Evolutionary conservation across 2,329 filamentous ascomycete genomes (phyloP).

Genomic region (Monosporascus sp.): DNA sequence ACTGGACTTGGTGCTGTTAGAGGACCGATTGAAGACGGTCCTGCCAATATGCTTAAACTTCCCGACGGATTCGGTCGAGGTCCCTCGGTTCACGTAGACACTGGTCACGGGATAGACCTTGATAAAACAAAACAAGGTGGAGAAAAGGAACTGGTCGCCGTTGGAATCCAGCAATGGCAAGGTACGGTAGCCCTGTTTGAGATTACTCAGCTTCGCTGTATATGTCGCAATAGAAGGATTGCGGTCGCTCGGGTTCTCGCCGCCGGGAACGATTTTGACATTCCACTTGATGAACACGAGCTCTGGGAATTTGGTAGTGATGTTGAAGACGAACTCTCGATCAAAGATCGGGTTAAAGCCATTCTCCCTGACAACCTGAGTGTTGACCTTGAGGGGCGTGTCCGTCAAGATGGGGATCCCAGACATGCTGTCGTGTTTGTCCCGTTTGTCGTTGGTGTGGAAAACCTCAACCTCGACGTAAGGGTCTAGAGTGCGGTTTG

Average conservation of each 20-base stretch:
- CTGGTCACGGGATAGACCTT: conserved; percentile 57
- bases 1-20: conserved; percentile 46
- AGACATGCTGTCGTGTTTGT: conserved; percentile 73
- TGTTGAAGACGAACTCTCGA: conserved; percentile 69
- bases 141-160: conserved; percentile 91
- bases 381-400: conserved; percentile 71
- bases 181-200: conserved; percentile 90
- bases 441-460: conserved; percentile 86
- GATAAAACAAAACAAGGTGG: conserved; percentile 88
- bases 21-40: conserved; percentile 52
- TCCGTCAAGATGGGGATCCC: conserved; percentile 40
- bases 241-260: conserved; percentile 61
- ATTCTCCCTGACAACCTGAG: conserved; percentile 77
- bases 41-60: conserved; percentile 54
- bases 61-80: conserved; percentile 37
- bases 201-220: conserved; percentile 83
- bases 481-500: conserved; percentile 74
- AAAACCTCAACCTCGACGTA: conserved; percentile 95
- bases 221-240: conserved; percentile 74
- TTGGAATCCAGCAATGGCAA: conserved; percentile 83
- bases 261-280: conserved; percentile 80
- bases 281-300: conserved; percentile 91
- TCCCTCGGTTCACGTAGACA: conserved; percentile 46
- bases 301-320: conserved; percentile 92
- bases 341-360: conserved; percentile 91